phyloP scores from a whole-genome alignment of 1,284 basidiomycete species.

The Rhizoctonia solani region DNA sequence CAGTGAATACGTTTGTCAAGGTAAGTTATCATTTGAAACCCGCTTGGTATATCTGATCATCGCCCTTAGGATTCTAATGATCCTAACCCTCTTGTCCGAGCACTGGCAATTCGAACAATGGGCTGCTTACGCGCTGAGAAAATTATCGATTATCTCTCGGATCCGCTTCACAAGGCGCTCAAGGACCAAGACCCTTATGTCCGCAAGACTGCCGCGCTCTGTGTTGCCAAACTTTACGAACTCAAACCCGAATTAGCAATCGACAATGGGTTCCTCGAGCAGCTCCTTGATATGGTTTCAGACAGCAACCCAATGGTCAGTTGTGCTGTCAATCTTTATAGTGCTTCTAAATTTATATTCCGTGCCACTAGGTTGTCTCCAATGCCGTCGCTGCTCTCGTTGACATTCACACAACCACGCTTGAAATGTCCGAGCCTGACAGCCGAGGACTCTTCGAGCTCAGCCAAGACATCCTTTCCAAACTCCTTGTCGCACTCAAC shows the following conservation, averaged over 20 bases:
- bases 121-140: constrained; percentile 95
- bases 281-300: constrained; percentile 86
- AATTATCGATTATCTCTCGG: constrained; percentile 97
- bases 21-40: constrained; percentile 45
- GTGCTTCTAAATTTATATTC: neutral
- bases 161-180: constrained; percentile 89
- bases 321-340: neutral
- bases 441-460: constrained; percentile 75
- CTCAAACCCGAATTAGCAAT: constrained; percentile 93
- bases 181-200: constrained; percentile 97
- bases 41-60: neutral
- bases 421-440: constrained; percentile 50
- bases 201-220: constrained; percentile 93
- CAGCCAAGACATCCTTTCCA: constrained; percentile 79
- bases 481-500: constrained; percentile 92
- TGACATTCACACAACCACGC: constrained; percentile 77
- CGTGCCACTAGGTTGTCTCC: constrained; percentile 90
- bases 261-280: constrained; percentile 92
- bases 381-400: constrained; percentile 93
- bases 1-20: constrained; percentile 97
- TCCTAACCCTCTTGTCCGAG: constrained; percentile 93
- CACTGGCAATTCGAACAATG: constrained; percentile 97
- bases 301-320: constrained; percentile 97
- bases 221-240: constrained; percentile 96
- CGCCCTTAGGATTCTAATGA: constrained; percentile 84